Base-by-base conservation (phyloP, 2,329 filamentous ascomycete genomes). In the Pseudocercospora fijiensis region DNA sequence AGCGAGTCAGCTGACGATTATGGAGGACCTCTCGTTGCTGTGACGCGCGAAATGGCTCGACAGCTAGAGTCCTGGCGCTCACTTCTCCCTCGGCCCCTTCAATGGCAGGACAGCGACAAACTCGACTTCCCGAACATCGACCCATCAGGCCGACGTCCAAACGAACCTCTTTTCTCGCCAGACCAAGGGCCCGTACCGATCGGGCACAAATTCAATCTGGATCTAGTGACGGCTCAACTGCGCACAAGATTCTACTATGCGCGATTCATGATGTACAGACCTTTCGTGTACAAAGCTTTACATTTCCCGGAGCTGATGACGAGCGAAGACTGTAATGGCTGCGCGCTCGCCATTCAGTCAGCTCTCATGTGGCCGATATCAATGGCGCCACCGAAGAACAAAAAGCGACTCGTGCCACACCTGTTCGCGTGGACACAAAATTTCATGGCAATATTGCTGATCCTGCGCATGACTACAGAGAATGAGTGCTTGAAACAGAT, bases 341-440 rank as follows among this genome's bases (percentile, higher is more conserved):
- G 80, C n/a, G 84, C 82, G 3, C 79, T 84, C 62, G 87, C 86
- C 66, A 79, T 88, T 16, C 79, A 83, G 67, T 80, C 83, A 1
- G 83, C 81, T n/a, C 76, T 88, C 13, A 79, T 83, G 61, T 88
- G 86, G 86, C 86, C 86, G 1, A 78, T 88, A 24, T 79, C 81
- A 22, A 81, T 87, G 76, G 82, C 83, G 7, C 85, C 86, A 0
- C 80, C 83, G 0, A 83, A 82, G 65, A 78, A 81, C 59, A 82
- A 82, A 72, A 88, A 88, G 74, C 77, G 85, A 37, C 78, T 88
- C 4, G 76, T 88, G 0, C 85, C 86, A 0, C 82, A 83, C 61
- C 70, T 85, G 1, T 88, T 86, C 70, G 84, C 85, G 60, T 88
- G 86, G 83, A 85, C 84, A 8, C 85, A 88, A 67, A 86, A 86